Evolutionary conservation across 2,329 filamentous ascomycete species (phyloP).

Genomic region (Colletotrichum tofieldiae): DNA sequence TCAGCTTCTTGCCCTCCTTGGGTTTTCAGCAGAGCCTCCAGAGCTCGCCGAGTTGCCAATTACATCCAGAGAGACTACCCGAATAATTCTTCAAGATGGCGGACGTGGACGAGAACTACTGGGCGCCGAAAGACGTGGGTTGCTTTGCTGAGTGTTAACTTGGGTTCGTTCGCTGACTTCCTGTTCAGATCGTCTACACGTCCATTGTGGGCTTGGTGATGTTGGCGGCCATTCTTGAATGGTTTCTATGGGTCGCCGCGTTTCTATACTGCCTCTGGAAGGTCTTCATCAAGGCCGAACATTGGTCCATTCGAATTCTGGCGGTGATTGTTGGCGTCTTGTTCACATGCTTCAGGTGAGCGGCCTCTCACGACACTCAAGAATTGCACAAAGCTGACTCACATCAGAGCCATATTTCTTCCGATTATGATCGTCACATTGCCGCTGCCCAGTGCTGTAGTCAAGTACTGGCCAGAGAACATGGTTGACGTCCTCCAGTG

Average conservation of each 20-base stretch:
- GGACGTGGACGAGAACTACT: slow-evolving; percentile 55
- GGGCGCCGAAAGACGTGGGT: slow-evolving; percentile 65
- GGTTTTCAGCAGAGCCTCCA: background rate
- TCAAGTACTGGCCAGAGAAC: slow-evolving; percentile 77
- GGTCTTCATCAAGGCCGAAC: slow-evolving; percentile 90
- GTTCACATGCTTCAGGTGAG: slow-evolving; percentile 62
- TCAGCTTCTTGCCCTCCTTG: background rate
- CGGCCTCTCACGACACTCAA: background rate
- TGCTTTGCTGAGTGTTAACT: background rate
- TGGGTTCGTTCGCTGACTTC: slow-evolving; percentile 40
- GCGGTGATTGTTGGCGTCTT: slow-evolving; percentile 81
- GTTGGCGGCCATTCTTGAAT: slow-evolving; percentile 89
- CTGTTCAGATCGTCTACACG: slow-evolving; percentile 84
- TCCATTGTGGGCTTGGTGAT: slow-evolving; percentile 86
- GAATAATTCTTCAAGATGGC: slow-evolving; percentile 55
- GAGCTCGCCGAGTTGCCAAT: background rate
- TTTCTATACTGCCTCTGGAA: slow-evolving; percentile 94
- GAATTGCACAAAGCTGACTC: slow-evolving; percentile 38
- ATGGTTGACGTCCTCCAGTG: slow-evolving; percentile 86
- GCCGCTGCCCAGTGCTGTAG: slow-evolving; percentile 82
- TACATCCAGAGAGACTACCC: background rate
- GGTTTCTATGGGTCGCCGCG: slow-evolving; percentile 94
- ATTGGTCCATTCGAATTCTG: slow-evolving; percentile 85
- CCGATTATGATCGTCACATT: slow-evolving; percentile 96
- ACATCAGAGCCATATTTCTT: slow-evolving; percentile 80